A percentile compares a stretch with the other conserved stretches of the same genome.
phyloP scores from a whole-genome alignment of 345 rosid species.

The Hypericum androsaemum region DNA sequence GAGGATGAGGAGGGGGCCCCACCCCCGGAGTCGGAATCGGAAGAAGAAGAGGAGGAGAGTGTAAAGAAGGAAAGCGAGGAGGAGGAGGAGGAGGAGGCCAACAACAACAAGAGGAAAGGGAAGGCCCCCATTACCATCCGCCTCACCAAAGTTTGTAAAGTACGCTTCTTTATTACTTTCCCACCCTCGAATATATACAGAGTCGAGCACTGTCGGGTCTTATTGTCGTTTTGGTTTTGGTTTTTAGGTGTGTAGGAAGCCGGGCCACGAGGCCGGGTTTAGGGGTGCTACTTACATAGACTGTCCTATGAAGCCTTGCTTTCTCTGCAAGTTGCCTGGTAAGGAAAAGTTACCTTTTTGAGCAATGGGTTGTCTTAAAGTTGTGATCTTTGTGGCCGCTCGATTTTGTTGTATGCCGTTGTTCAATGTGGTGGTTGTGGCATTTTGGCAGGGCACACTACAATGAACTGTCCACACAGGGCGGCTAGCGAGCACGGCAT shows the following conservation, averaged over 20 bases:
- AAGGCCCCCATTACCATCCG: conserved; percentile 72
- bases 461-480: conserved; percentile 76
- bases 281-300: conserved; percentile 88
- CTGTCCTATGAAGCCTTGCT: conserved; percentile 96
- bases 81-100: conserved; percentile 16
- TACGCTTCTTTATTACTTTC: conserved; percentile 11
- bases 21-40: conserved; percentile 24
- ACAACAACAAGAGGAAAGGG: conserved; percentile 30
- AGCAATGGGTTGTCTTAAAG: background rate
- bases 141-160: conserved; percentile 96
- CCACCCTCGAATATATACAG: too few species aligned
- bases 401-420: background rate
- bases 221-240: conserved; percentile 5
- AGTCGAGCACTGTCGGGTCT: too few species aligned
- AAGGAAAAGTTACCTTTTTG: background rate
- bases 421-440: background rate
- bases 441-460: conserved; percentile 59
- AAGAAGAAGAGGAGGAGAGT: conserved; percentile 16
- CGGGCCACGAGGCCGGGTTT: conserved; percentile 95
- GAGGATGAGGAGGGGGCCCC: conserved; percentile 14
- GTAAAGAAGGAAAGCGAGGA: conserved; percentile 25
- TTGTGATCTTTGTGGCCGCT: background rate
- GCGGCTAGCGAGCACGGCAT: conserved; percentile 58
- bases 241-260: conserved; percentile 70
- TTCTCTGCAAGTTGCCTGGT: conserved; percentile 97